phyloP scores from a whole-genome alignment of 2,329 filamentous ascomycete species.

The Sporothrix brunneoviolacea region DNA sequence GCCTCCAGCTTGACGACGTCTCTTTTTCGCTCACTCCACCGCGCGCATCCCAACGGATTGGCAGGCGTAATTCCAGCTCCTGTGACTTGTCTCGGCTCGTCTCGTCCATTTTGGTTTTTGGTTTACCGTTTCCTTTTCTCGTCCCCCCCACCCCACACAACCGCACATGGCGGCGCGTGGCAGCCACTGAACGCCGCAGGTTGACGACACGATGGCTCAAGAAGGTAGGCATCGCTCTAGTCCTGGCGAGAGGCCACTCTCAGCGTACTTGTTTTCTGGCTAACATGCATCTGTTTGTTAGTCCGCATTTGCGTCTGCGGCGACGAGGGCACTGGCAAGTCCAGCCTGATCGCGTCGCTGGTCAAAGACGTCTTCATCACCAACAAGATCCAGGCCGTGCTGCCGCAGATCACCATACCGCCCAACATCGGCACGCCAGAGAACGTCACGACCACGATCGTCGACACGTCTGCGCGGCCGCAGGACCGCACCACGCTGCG shows the following conservation, averaged over 20 bases:
- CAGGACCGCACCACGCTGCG: conserved; percentile 86
- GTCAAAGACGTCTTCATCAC: conserved; percentile 97
- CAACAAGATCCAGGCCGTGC: conserved; percentile 88
- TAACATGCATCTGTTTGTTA: conserved; percentile 9
- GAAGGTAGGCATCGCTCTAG: too few species aligned
- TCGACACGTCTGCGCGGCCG: conserved; percentile 92
- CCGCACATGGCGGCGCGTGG: background rate
- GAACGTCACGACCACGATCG: conserved; percentile 94
- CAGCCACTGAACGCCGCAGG: background rate
- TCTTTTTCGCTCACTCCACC: too few species aligned
- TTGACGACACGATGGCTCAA: too few species aligned
- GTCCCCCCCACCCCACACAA: background rate
- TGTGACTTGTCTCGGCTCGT: too few species aligned
- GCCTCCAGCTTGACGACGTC: background rate
- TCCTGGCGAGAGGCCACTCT: too few species aligned
- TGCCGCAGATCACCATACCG: conserved; percentile 91
- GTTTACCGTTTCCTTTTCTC: background rate
- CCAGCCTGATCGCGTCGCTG: conserved; percentile 85
- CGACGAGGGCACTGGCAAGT: conserved; percentile 93
- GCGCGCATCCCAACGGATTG: too few species aligned
- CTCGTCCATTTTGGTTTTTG: too few species aligned
- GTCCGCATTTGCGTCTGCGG: conserved; percentile 95
- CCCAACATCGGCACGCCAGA: conserved; percentile 89
- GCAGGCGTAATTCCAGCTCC: too few species aligned
- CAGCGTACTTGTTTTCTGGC: too few species aligned